These are phyloP conservation scores for Thermomucor indicae-seudaticae DNA, from an alignment of 371 early-diverging fungal species.

Conservation along the genomic window DNA sequence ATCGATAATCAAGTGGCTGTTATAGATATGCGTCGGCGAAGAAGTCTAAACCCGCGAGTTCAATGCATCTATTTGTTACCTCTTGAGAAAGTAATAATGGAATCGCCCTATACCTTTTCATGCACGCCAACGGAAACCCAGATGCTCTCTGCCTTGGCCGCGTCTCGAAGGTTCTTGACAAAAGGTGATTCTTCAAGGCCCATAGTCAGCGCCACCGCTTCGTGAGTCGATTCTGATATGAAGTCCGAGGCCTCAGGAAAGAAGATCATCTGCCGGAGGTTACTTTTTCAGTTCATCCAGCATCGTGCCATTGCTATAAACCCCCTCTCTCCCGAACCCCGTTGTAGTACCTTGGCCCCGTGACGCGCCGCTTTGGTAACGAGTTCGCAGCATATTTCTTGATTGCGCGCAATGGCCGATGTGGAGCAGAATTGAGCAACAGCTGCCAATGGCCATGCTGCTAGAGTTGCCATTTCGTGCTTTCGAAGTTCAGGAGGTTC, in stretches of 20 bases:
- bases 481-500: too few species aligned
- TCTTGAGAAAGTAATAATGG: neutral
- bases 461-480: neutral
- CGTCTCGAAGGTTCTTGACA: conserved; percentile 49
- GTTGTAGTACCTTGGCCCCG: conserved; percentile 51
- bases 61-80: neutral
- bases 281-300: neutral
- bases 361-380: conserved; percentile 52
- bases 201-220: conserved; percentile 48
- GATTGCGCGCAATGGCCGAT: conserved; percentile 43
- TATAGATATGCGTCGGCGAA: conserved; percentile 39
- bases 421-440: conserved; percentile 74
- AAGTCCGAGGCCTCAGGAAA: conserved; percentile 86
- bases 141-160: conserved; percentile 53
- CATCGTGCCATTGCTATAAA: neutral
- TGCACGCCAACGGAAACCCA: conserved; percentile 83
- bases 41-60: too few species aligned
- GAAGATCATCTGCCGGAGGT: conserved; percentile 62
- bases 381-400: conserved; percentile 48
- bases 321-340: neutral
- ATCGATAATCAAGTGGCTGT: conserved; percentile 69
- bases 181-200: conserved; percentile 44
- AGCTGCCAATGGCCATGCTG: conserved; percentile 16
- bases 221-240: conserved; percentile 51
- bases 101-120: conserved; percentile 38